A percentile compares a stretch with the other conserved stretches of the same genome.
Conservation (phyloP, 164 flowering plant species). For the Stephania yunnanensis region DNA sequence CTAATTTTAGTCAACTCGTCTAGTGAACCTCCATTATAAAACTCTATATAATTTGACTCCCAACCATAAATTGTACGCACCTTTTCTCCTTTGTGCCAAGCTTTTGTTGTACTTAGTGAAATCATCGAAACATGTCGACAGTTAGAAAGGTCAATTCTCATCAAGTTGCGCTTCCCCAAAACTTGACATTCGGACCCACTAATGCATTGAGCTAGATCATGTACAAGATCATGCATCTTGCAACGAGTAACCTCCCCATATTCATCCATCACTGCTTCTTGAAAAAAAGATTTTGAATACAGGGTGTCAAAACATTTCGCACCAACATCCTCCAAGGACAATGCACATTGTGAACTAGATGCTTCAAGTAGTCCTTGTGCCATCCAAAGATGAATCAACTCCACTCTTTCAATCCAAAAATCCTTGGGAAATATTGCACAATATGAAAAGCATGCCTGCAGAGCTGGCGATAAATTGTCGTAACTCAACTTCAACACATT, state of each 20-base stretch:
- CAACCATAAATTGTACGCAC: no score
- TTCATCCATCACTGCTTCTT: neutral
- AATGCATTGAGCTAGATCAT: neutral
- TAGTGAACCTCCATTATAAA: no score
- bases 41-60: no score
- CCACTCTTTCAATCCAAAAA: neutral
- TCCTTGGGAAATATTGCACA: neutral
- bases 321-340: neutral
- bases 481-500: neutral
- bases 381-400: neutral
- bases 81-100: no score
- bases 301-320: neutral
- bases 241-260: neutral
- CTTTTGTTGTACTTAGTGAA: no score
- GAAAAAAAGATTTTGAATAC: neutral
- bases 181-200: neutral
- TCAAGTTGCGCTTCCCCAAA: neutral
- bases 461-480: neutral
- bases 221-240: constrained; percentile 11
- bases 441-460: neutral
- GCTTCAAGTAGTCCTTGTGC: neutral
- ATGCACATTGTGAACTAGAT: neutral
- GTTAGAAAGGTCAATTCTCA: neutral
- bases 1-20: no score
- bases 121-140: no score